Percentiles rank a stretch among this genome's conserved stretches.
phyloP scores from a whole-genome alignment of 345 rosid species.

The Trapa bicornis region DNA sequence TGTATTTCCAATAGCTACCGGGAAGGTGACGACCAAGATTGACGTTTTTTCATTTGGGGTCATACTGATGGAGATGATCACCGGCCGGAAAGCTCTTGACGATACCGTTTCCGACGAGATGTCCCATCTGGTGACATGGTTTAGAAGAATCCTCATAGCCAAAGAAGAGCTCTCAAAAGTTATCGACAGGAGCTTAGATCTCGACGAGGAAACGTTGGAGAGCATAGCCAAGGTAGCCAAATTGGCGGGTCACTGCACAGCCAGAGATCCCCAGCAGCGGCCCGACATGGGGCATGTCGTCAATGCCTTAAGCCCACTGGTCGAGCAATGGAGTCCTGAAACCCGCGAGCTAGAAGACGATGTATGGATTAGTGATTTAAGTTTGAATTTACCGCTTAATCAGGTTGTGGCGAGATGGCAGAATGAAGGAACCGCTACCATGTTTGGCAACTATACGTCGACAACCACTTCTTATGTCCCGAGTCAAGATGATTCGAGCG shows the following conservation, averaged over 20 bases:
- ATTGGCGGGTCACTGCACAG: slow-evolving; percentile 85
- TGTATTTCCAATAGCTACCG: slow-evolving; percentile 45
- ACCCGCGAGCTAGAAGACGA: slow-evolving; percentile 44
- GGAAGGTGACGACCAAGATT: slow-evolving; percentile 81
- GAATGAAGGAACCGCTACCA: slow-evolving; percentile 47
- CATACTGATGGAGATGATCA: slow-evolving; percentile 71
- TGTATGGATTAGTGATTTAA: slow-evolving; percentile 40
- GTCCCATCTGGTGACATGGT: slow-evolving; percentile 75
- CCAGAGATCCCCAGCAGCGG: slow-evolving; percentile 61
- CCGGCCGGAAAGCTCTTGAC: slow-evolving; percentile 78
- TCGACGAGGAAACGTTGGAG: slow-evolving; percentile 45
- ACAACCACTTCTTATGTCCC: slow-evolving; percentile 3
- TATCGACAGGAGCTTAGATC: slow-evolving; percentile 38
- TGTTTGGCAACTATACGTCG: slow-evolving; percentile 22
- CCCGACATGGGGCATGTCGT: slow-evolving; percentile 94
- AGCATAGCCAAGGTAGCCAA: slow-evolving; percentile 61
- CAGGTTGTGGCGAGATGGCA: slow-evolving; percentile 83
- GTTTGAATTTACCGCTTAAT: slow-evolving; percentile 64
- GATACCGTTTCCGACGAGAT: slow-evolving; percentile 51
- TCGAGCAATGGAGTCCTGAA: slow-evolving; percentile 80
- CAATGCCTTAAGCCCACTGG: slow-evolving; percentile 53
- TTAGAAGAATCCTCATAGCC: slow-evolving; percentile 45
- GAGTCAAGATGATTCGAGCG: slow-evolving; percentile 53
- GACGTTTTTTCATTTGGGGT: slow-evolving; percentile 84
- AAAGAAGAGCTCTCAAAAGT: slow-evolving; percentile 52